A percentile compares a stretch with the other conserved stretches of the same genome.
Evolutionary conservation across 495 filamentous ascomycete genomes (phyloP).

Genomic region (Daldinia decipiens): DNA sequence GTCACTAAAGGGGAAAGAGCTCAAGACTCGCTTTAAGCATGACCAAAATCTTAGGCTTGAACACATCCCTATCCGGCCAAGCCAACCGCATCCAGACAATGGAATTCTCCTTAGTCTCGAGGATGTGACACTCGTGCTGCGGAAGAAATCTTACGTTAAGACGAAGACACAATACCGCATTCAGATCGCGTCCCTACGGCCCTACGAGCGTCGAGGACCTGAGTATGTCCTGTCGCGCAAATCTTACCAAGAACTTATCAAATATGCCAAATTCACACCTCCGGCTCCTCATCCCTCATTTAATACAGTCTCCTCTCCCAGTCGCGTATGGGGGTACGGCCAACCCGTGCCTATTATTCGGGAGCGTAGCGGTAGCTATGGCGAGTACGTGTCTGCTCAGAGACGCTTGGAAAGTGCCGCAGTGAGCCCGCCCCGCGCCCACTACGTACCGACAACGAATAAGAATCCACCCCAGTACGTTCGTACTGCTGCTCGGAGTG

Average conservation of each 20-base stretch:
- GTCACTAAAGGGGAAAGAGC: slow-evolving; percentile 43
- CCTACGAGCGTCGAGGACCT: slow-evolving; percentile 27
- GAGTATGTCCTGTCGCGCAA: slow-evolving; percentile 34
- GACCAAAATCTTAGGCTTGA: slow-evolving; percentile 21
- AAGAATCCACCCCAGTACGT: slow-evolving; percentile 1
- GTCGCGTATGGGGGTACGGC: neutral
- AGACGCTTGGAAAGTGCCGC: slow-evolving; percentile 22
- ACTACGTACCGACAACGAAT: slow-evolving; percentile 1
- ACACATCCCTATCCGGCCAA: slow-evolving; percentile 47
- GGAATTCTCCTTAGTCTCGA: slow-evolving; percentile 43
- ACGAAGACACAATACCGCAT: slow-evolving; percentile 26
- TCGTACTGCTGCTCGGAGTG: slow-evolving; percentile 7
- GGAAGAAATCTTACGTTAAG: slow-evolving; percentile 45
- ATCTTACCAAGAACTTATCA: slow-evolving; percentile 35
- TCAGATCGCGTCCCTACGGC: slow-evolving; percentile 9
- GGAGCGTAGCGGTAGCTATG: slow-evolving; percentile 33
- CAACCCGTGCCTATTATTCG: slow-evolving; percentile 6
- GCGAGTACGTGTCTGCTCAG: slow-evolving; percentile 30
- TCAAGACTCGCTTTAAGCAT: slow-evolving; percentile 32
- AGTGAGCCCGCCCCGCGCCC: slow-evolving; percentile 13
- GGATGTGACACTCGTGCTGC: slow-evolving; percentile 13
- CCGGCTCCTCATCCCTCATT: slow-evolving; percentile 28
- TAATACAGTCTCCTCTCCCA: slow-evolving; percentile 20
- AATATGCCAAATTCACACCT: slow-evolving; percentile 31
- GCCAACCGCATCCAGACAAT: slow-evolving; percentile 46